Evolutionary conservation across 2,329 filamentous ascomycete species (phyloP).

Genomic region (Dothideomycetes sp.): DNA sequence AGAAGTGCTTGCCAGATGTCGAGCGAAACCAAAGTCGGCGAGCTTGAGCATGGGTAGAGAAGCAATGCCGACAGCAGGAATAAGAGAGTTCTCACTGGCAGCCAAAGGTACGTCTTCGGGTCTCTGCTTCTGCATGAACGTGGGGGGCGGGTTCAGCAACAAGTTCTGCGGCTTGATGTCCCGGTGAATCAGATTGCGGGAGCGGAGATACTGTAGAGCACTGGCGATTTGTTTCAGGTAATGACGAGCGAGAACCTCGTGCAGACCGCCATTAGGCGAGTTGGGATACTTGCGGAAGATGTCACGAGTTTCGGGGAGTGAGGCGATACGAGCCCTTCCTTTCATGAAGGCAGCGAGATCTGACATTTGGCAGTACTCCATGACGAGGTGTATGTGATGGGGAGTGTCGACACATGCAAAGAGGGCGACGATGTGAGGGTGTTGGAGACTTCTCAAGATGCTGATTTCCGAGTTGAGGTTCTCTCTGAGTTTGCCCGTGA

Average conservation of each 20-base stretch:
- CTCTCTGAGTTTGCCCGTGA: conserved; percentile 93
- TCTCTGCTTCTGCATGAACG: conserved; percentile 55
- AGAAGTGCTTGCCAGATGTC: conserved; percentile 80
- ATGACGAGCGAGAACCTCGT: conserved; percentile 93
- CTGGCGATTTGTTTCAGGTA: conserved; percentile 93
- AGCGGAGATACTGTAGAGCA: conserved; percentile 78
- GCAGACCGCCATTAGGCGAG: conserved; percentile 69
- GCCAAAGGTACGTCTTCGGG: conserved; percentile 62
- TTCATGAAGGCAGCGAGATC: conserved; percentile 95
- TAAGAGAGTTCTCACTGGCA: conserved; percentile 69
- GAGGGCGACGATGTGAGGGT: conserved; percentile 93
- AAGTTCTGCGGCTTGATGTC: conserved; percentile 98
- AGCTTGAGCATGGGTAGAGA: conserved; percentile 95
- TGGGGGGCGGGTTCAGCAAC: conserved; percentile 71
- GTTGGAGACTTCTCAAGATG: conserved; percentile 85
- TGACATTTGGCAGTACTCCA: conserved; percentile 96
- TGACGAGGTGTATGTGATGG: conserved; percentile 88
- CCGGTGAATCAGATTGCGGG: conserved; percentile 82
- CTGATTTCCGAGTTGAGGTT: conserved; percentile 93
- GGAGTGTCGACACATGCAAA: conserved; percentile 86
- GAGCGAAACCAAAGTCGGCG: conserved; percentile 96
- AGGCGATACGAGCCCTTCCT: conserved; percentile 72
- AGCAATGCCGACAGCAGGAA: conserved; percentile 68
- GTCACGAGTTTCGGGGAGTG: conserved; percentile 72
- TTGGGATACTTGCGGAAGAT: conserved; percentile 93